A percentile compares a stretch with the other conserved stretches of the same genome.
These are phyloP conservation scores for Agrocybe praecox DNA, from an alignment of 768 basidiomycete genomes.

Conservation along the genomic window DNA sequence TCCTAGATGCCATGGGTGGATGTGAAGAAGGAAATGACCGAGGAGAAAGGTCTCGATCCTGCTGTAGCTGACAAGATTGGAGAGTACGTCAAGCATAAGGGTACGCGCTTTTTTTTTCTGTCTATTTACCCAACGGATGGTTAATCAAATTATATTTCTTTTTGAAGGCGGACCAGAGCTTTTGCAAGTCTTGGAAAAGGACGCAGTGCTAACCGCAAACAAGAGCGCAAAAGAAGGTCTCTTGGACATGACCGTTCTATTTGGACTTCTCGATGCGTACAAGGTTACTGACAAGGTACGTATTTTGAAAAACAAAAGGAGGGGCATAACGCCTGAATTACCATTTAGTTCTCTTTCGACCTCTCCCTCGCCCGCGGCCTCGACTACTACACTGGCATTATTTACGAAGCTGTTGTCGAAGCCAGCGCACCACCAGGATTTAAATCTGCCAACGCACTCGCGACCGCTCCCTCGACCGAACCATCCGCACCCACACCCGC, in stretches of 20 bases:
- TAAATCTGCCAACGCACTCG: conserved; percentile 50
- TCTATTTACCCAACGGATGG: not conserved
- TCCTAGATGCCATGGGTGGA: conserved; percentile 82
- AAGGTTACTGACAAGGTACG: conserved; percentile 73
- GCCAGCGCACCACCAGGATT: conserved; percentile 92
- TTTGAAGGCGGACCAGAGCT: conserved; percentile 74
- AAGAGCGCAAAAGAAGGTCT: conserved; percentile 79
- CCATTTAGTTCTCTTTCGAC: conserved; percentile 85
- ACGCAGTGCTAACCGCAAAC: conserved; percentile 68
- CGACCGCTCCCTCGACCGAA: conserved; percentile 25
- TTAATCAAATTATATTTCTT: not conserved
- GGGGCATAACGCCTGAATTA: not conserved
- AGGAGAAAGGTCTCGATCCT: conserved; percentile 87
- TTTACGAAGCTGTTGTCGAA: conserved; percentile 94
- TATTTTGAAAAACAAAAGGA: not conserved
- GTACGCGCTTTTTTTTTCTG: conserved; percentile 34
- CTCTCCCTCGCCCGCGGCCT: conserved; percentile 96
- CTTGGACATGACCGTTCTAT: conserved; percentile 83
- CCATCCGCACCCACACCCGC: conserved; percentile 26
- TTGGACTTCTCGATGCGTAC: conserved; percentile 81
- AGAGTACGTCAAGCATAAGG: conserved; percentile 95
- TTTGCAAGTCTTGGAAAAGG: conserved; percentile 67
- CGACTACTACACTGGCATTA: conserved; percentile 98
- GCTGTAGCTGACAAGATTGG: conserved; percentile 91
- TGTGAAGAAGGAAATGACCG: conserved; percentile 95